Evolutionary conservation across 495 filamentous ascomycete species (phyloP), one percentile per base, ranked within the genome.

Genomic region (Aspergillus wentii): DNA sequence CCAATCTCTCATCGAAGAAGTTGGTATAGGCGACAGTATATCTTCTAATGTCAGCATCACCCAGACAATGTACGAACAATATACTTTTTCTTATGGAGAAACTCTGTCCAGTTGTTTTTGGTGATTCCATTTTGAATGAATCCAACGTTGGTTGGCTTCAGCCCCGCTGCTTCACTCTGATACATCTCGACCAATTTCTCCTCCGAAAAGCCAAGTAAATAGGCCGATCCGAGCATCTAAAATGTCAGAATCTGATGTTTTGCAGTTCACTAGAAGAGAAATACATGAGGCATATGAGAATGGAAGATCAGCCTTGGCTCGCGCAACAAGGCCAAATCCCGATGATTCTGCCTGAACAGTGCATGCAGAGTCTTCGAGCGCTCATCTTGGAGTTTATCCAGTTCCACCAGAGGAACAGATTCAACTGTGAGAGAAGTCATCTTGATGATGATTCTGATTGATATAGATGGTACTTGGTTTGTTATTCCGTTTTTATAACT

Each of bases 1-100:
- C 81, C 28, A 92, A 56, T 39, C 82, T 70, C 49, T 92, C 85
- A 49, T 92, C 87, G 50, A 89, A 94, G 54, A 87, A 94, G 54
- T 92, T 83, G 19, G 91, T 58, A 48, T 78, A 94, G 11, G 85
- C 85, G 10, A 85, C 64, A 46, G 88, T 82, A 49, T 85, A 86
- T 14, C 68, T 72, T 9, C 20, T 25, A 25, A 6, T 10, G 10
- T 25, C 6, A 25, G 22, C 14, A 17, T 17, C 4, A 16, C 7
- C 8, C 9, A 8, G n/a, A 18, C n/a, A 31, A 51, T 48, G 17
- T 39, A 76, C 52, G 58, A 58, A 18, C n/a, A 31, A 51, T 48
- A 15, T 39, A 76, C 52, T 57, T 58, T 44, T 70, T 64, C 48
- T 85, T 72, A 28, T 82, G 81, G 9, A 88, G 59, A 54, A 71